Evolutionary conservation across 169 alveolate species (phyloP), one percentile per base, ranked within the genome.

Genomic region (Cryptosporidium xiaoi): DNA sequence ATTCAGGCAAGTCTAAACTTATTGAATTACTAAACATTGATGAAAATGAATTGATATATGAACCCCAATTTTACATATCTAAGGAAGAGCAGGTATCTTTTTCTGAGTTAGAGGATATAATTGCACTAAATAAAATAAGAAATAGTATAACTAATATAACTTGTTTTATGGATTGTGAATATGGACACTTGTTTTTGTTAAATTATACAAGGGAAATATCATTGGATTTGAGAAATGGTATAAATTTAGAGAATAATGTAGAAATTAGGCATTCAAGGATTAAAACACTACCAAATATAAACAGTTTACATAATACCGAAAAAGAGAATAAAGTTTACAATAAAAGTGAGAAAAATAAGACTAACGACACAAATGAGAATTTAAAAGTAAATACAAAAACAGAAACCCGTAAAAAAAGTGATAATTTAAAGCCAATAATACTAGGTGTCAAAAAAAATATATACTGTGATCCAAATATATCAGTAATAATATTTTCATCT

Each of bases 111-210:
- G 87, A 77, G 24, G 48, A 18, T 16, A 60, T 77, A 7, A 2
- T 77, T 20, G 10, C 33, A 20, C 7, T 27, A 27, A 62, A 62
- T 3, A 55, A 20, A 20, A 7, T 7, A 55, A 24, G 8, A 12
- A 16, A 53, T 5, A 12, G 20, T 53, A n/a, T 53, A 53, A 33
- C 67, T 3, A 60, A 36, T 46, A 40, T 77, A 48, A 77, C 87
- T 36, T 77, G 87, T 56, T 77, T 77, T 77, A 27, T 77, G 46
- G 87, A 77, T 60, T 77, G 87, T 62, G 62, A 62, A 3, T 77
- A 44, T 60, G 58, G 66, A 10, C 51, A 77, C 44, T 40, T 46
- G 8, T 77, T 77, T 77, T 36, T 77, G 12, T 77, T 71, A 77
- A 62, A 77, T 24, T 77, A 77, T 44, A 77, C 77, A 60, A 56